Percentiles rank a stretch among this genome's conserved stretches.
Evolutionary conservation across 164 flowering plant species (phyloP).

Genomic region (Magnolia changhungtana): DNA sequence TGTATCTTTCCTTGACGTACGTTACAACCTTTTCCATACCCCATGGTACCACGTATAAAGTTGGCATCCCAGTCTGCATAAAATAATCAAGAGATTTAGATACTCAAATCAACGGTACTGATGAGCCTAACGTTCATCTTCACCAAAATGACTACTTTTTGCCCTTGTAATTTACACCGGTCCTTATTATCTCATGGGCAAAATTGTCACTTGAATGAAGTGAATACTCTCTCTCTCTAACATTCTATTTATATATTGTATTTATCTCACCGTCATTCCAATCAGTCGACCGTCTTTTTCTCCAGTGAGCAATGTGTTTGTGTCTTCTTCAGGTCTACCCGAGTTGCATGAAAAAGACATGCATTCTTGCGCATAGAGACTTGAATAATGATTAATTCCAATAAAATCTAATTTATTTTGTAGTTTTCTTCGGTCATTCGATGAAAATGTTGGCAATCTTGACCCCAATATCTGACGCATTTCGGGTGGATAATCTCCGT

Average conservation of each 20-base stretch:
- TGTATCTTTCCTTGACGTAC: conserved; percentile 17
- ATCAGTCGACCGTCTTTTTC: conserved; percentile 18
- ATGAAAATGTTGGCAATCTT: conserved; percentile 25
- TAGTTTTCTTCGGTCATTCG: conserved; percentile 19
- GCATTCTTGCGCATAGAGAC: conserved; percentile 22
- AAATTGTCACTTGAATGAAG: no score
- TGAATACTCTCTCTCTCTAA: background rate
- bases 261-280: conserved; percentile 13
- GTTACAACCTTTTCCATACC: conserved; percentile 14
- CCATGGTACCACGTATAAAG: conserved; percentile 8
- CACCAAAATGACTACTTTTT: background rate
- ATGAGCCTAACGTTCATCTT: background rate
- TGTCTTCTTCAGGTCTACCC: background rate
- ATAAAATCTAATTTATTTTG: conserved; percentile 36
- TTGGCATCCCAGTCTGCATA: conserved; percentile 13
- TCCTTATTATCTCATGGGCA: no score
- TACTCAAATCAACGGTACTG: background rate
- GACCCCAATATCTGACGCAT: conserved; percentile 26
- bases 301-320: conserved; percentile 1
- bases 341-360: conserved; percentile 6
- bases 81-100: background rate
- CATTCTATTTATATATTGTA: no score
- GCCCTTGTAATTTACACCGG: no score
- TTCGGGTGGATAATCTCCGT: conserved; percentile 41
- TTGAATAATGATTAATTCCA: conserved; percentile 26